Evolutionary conservation across 2,329 filamentous ascomycete species (phyloP).

Genomic region (Lanzia echinophila): DNA sequence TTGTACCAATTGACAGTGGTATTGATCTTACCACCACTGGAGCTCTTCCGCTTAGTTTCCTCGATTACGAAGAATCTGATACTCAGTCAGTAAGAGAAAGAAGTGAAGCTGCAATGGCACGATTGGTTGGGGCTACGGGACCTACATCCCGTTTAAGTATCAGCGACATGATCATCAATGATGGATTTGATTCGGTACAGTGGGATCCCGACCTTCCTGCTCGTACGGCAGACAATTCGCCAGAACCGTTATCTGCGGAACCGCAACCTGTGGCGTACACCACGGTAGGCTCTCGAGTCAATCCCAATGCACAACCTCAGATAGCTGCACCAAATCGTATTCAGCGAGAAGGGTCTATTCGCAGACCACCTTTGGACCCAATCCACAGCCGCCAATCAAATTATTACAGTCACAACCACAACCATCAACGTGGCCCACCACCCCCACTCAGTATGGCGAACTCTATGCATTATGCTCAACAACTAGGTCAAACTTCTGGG

Average conservation of each 20-base stretch:
- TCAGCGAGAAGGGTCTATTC: constrained; percentile 29
- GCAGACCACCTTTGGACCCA: constrained; percentile 24
- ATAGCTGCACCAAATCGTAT: constrained; percentile 30
- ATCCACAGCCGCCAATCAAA: constrained; percentile 19
- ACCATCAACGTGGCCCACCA: constrained; percentile 17
- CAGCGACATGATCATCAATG: constrained; percentile 10
- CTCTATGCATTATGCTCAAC: constrained; percentile 29
- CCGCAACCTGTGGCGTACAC: constrained; percentile 30
- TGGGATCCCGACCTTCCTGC: constrained; percentile 27
- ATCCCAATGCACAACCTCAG: constrained; percentile 25
- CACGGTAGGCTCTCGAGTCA: constrained; percentile 31
- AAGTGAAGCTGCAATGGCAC: constrained; percentile 10
- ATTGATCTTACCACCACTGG: background rate
- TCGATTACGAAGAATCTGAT: constrained; percentile 6
- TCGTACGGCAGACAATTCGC: constrained; percentile 22
- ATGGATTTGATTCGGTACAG: constrained; percentile 28
- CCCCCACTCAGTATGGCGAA: constrained; percentile 24
- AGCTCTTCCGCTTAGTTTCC: background rate
- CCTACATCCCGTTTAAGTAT: background rate
- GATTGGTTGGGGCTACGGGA: background rate
- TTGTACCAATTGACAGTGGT: background rate
- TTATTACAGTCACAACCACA: too few species aligned
- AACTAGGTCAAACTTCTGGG: constrained; percentile 17
- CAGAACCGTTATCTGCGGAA: constrained; percentile 24
- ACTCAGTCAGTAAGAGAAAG: constrained; percentile 7